phyloP scores from a whole-genome alignment of 805 yeast genomes.

The Yarrowia sp. region DNA sequence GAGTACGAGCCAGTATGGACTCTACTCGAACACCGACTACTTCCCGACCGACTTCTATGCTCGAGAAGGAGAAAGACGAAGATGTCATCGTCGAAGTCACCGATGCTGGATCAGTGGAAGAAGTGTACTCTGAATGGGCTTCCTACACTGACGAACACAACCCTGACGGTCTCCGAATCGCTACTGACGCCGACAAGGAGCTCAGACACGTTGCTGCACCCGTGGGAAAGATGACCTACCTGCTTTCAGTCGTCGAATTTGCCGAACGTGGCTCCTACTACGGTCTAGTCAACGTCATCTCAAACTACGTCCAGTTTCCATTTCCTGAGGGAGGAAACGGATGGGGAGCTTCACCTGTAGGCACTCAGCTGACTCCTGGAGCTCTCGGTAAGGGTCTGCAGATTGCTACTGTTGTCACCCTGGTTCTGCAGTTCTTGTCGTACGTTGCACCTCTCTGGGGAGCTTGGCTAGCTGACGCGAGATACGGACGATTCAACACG shows the following conservation, averaged over 20 bases:
- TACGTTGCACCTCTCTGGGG: conserved; percentile 51
- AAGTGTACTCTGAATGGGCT: conserved; percentile 18
- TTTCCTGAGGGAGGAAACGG: conserved; percentile 58
- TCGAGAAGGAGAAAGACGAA: conserved; percentile 4
- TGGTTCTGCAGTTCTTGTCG: conserved; percentile 11
- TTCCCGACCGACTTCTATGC: neutral
- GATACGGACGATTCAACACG: conserved; percentile 58
- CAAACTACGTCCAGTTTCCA: conserved; percentile 61
- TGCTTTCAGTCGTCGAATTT: conserved; percentile 53
- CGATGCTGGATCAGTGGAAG: conserved; percentile 42
- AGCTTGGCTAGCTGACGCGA: conserved; percentile 61
- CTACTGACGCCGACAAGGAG: conserved; percentile 19
- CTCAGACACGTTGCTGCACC: conserved; percentile 41
- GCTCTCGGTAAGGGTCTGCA: conserved; percentile 59
- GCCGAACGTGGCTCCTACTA: conserved; percentile 65
- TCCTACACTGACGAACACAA: conserved; percentile 19
- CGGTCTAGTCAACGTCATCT: conserved; percentile 55
- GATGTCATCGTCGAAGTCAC: conserved; percentile 10
- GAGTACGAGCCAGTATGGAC: conserved; percentile 21
- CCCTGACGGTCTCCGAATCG: conserved; percentile 23
- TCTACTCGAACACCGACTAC: conserved; percentile 2
- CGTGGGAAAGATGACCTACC: conserved; percentile 40
- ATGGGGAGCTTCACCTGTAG: conserved; percentile 54
- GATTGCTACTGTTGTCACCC: conserved; percentile 58
- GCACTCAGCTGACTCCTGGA: conserved; percentile 56